Evolutionary conservation across 2,329 filamentous ascomycete genomes (phyloP).

Genomic region (Cadophora sp.): DNA sequence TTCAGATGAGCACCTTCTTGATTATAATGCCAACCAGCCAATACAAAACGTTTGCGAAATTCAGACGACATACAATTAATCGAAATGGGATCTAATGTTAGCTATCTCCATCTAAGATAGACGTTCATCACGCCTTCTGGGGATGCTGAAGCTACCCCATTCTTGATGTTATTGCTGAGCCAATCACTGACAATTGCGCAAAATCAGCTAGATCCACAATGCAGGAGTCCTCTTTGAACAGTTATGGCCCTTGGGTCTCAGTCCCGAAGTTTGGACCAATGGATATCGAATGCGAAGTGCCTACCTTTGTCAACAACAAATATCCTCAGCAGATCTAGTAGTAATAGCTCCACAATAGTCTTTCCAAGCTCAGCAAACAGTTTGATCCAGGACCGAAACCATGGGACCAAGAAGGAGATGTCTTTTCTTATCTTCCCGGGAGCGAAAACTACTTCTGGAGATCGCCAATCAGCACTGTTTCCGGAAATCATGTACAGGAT

Average conservation of each 20-base stretch:
- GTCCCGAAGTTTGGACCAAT: background rate
- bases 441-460: background rate
- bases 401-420: background rate
- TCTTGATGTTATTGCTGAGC: background rate
- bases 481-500: background rate
- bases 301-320: too few species aligned
- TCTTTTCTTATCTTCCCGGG: background rate
- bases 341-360: background rate
- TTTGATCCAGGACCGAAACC: background rate
- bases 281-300: background rate
- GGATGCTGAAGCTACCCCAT: background rate
- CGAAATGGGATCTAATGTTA: background rate
- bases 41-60: background rate
- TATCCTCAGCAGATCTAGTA: too few species aligned
- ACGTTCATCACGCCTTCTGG: background rate
- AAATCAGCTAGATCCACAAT: background rate
- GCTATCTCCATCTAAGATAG: background rate
- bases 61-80: background rate
- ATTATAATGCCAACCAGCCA: background rate
- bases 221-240: background rate
- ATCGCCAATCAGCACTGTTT: background rate
- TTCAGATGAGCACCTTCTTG: background rate
- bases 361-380: background rate
- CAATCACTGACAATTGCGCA: constrained; percentile 5
- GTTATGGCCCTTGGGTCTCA: background rate